phyloP scores from a whole-genome alignment of 2,329 filamentous ascomycete genomes.

The Dactylellina sp. region DNA sequence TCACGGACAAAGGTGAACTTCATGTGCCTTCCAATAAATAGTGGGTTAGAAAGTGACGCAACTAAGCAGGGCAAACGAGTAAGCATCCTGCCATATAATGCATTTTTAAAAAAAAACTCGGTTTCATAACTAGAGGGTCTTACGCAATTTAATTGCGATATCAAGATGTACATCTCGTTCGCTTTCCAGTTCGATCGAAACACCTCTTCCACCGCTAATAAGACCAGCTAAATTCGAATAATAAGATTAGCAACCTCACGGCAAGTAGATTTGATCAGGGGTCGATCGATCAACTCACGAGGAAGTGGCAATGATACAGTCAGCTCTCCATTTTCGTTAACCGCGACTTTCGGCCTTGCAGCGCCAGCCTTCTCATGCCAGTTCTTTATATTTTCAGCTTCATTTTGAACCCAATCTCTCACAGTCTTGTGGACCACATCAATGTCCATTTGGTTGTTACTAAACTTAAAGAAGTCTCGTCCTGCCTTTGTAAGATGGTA shows the following conservation, averaged over 20 bases:
- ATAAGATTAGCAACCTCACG: not conserved
- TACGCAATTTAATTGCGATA: conserved; percentile 38
- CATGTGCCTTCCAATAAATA: conserved; percentile 33
- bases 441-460: conserved; percentile 35
- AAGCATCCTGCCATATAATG: not conserved
- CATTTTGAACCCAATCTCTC: conserved; percentile 51
- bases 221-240: conserved; percentile 23
- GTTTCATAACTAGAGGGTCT: not conserved
- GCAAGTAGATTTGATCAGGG: too few species aligned
- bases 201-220: conserved; percentile 30
- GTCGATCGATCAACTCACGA: conserved; percentile 22
- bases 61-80: conserved; percentile 10
- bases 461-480: conserved; percentile 52
- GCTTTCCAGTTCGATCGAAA: conserved; percentile 34
- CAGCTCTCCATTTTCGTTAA: conserved; percentile 41
- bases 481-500: conserved; percentile 45
- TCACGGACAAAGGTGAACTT: not conserved
- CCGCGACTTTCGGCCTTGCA: conserved; percentile 18
- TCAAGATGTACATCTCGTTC: conserved; percentile 47
- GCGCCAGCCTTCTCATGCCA: conserved; percentile 37
- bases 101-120: too few species aligned
- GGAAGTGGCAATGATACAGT: conserved; percentile 35
- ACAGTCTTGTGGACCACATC: conserved; percentile 54
- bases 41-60: conserved; percentile 19
- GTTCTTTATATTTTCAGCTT: conserved; percentile 37